These are phyloP conservation scores for Eucalyptus marginata DNA, from an alignment of 345 rosid species.

Conservation along the genomic window DNA sequence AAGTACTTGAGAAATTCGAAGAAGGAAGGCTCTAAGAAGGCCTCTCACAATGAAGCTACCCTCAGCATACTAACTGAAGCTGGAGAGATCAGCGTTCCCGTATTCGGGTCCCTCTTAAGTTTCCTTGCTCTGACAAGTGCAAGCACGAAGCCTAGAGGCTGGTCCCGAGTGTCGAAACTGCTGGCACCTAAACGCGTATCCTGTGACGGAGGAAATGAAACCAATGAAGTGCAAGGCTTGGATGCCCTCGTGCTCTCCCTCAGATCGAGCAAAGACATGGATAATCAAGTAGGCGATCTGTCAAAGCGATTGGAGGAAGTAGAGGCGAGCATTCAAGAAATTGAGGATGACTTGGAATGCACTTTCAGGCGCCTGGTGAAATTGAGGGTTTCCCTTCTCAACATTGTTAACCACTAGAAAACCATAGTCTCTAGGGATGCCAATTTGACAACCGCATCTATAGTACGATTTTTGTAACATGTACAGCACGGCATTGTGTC, in stretches of 20 bases:
- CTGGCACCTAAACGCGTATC: neutral
- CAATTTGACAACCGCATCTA: neutral
- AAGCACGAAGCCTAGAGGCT: neutral
- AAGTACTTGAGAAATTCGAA: neutral
- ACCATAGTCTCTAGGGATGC: neutral
- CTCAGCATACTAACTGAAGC: constrained; percentile 5
- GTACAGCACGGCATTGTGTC: neutral
- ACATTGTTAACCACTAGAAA: neutral
- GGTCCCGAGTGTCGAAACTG: constrained; percentile 6
- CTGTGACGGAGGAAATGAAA: neutral
- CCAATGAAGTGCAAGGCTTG: neutral
- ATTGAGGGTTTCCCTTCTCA: neutral
- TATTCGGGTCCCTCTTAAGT: constrained; percentile 13
- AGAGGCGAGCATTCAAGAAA: neutral
- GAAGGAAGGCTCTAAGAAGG: neutral
- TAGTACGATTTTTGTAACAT: neutral
- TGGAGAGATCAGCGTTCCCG: constrained; percentile 6
- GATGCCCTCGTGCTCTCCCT: neutral
- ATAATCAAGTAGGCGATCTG: neutral
- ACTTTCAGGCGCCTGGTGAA: constrained; percentile 1
- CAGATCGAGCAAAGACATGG: neutral
- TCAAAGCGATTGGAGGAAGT: neutral
- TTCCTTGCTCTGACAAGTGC: neutral
- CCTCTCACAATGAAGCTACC: neutral
- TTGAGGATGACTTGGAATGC: neutral